A percentile compares a stretch with the other conserved stretches of the same genome.
phyloP scores from a whole-genome alignment of 345 rosid species.

The Cochlearia excelsa region DNA sequence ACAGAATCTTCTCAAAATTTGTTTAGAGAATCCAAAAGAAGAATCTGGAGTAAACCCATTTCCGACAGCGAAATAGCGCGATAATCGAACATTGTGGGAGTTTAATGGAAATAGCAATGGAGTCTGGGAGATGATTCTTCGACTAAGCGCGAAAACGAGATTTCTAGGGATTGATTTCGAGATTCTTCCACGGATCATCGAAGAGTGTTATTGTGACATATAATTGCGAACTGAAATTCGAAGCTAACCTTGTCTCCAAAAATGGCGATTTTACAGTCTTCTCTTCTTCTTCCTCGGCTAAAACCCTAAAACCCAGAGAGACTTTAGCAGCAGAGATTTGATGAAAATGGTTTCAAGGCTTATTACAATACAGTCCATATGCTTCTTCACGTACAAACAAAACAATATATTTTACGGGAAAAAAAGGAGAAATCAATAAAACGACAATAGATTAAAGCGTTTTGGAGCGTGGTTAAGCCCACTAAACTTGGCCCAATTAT shows the following conservation, averaged over 20 bases:
- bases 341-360: too few species aligned
- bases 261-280: too few species aligned
- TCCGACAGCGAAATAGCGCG: conserved; percentile 26
- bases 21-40: conserved; percentile 13
- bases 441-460: too few species aligned
- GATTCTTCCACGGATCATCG: conserved; percentile 37
- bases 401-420: too few species aligned
- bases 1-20: conserved; percentile 46
- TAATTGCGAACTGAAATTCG: not conserved
- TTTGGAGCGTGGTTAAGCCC: too few species aligned
- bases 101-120: conserved; percentile 24
- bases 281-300: not conserved
- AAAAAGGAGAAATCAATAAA: too few species aligned
- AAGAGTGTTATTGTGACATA: not conserved
- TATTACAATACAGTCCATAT: too few species aligned
- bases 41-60: conserved; percentile 24
- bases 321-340: not conserved
- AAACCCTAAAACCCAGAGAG: not conserved
- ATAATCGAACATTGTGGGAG: conserved; percentile 24
- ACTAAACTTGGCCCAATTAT: too few species aligned
- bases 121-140: conserved; percentile 31
- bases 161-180: conserved; percentile 38
- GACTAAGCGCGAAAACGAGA: conserved; percentile 37
- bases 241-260: not conserved
- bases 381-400: too few species aligned